Evolutionary conservation across 1,139 yeast genomes (phyloP), one percentile per base, ranked within the genome.

Genomic region (Candida sp.): DNA sequence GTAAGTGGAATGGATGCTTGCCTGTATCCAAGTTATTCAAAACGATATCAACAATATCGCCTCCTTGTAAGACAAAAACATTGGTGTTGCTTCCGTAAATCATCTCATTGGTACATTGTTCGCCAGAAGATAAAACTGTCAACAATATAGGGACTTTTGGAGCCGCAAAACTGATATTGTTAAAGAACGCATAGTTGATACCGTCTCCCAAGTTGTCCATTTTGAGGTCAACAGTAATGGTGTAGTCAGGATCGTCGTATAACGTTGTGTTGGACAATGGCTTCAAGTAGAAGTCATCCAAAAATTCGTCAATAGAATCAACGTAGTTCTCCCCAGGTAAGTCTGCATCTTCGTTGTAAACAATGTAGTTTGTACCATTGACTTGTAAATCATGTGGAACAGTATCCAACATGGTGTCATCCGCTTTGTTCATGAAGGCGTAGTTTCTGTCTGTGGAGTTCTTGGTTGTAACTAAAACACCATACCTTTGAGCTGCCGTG

Each of bases 121-220:
- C 31, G 5, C 60, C 50, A 48, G 89, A 83, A 41, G 88, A 76
- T 60, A 90, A 66, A n/a, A 83, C 96, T 3, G 96, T 83, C 67
- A 80, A 79, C 56, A 93, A 73, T 2, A 93, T 77, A 41, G 98
- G 98, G 12, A 92, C 94, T 69, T 85, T 86, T 52, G 98, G 97
- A 37, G 81, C 68, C 25, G 83, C 77, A 71, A 83, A 93, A n/a
- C 96, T 79, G 58, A 86, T 77, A 67, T 88, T 86, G 77, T 92
- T 90, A 84, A 93, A 90, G 71, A 92, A 86, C 7, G 98, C 97
- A 66, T 92, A 93, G 72, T 89, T 90, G 53, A 88, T 77, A 69
- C 98, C 98, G 66, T 90, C 78, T 44, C 78, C 81, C 67, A 93
- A 77, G 71, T 88, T 89, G 66, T 86, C 86, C 96, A 92, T 91